Base-by-base conservation (phyloP, 495 filamentous ascomycete species). In the Friedmanniomyces endolithicus region DNA sequence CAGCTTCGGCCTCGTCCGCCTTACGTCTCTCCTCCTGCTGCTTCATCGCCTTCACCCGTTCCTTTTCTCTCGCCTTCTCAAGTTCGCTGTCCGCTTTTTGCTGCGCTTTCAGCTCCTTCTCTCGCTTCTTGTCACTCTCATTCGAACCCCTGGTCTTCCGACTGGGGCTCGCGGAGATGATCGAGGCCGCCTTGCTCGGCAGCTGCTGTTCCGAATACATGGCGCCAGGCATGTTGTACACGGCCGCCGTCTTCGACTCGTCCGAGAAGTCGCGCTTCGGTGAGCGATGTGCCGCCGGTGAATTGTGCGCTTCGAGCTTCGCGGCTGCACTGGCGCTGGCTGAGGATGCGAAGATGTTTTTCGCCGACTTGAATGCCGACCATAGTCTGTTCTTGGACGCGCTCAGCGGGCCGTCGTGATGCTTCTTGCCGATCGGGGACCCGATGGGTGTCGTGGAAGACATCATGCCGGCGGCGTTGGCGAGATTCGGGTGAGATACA, bases 321-420 rank as follows among this genome's bases (percentile, higher is more conserved):
- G 83, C 82, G 53, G 88, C 83, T 22, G 85, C 86, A 62, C 83
- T 88, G 46, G 85, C 74, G 45, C 82, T 80, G 23, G 86, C 88
- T 62, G 85, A 87, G 55, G 81, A 90, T 16, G 83, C 84, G 56
- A 94, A 84, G 41, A 94, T 75, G 17, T 82, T 86, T 64, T 85
- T 88, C 14, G 88, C 88, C 34, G 84, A 85, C 65, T 87, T 87
- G 58, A 95, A 73, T 50, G 94, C 87, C 9, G 88, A 92, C 39
- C 88, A 88, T 33, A 95, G 71, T 65, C 86, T 88, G 59, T 81
- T 84, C 71, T 94, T 95, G 17, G 89, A 88, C 46, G 88, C 85
- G 65, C 87, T 94, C 25, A 94, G 67, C 6, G 88, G 86, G 44
- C 84, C 89, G 55, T 90, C 87, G 49, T 74, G 71, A 61, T 83